A percentile compares a stretch with the other conserved stretches of the same genome.
These are phyloP conservation scores for Silene noctiflora DNA, from an alignment of 179 eudicot genomes.

Conservation along the genomic window DNA sequence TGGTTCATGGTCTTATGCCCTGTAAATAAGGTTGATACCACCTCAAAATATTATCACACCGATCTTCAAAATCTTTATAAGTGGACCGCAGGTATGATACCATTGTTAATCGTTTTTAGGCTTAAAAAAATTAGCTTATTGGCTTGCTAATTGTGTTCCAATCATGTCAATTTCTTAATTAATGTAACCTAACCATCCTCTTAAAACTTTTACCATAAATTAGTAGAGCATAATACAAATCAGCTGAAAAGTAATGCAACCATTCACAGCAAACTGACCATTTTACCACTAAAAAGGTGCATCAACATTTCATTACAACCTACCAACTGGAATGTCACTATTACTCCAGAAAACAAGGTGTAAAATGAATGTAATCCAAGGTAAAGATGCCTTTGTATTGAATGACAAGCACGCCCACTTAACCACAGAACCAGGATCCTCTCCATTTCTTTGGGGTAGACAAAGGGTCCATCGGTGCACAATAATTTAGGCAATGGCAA, in stretches of 20 bases:
- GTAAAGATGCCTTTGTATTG: constrained; percentile 9
- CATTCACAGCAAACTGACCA: constrained; percentile 12
- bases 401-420: constrained; percentile 16
- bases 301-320: neutral
- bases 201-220: neutral
- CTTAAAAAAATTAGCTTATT: too few species aligned
- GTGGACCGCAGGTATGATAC: neutral
- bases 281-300: neutral
- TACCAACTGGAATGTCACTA: neutral
- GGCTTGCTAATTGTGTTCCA: neutral
- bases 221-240: constrained; percentile 12
- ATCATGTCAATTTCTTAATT: constrained; percentile 8
- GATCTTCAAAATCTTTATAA: neutral
- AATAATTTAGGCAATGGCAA: too few species aligned
- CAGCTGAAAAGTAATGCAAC: constrained; percentile 2
- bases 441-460: too few species aligned
- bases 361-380: constrained; percentile 14
- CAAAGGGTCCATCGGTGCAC: too few species aligned
- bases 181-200: neutral
- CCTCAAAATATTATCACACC: neutral
- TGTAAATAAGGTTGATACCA: too few species aligned
- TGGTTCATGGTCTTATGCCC: too few species aligned
- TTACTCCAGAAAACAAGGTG: neutral
- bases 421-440: neutral
- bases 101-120: neutral